Conservation (phyloP, 2,329 filamentous ascomycete species). For the Lomentospora prolificans region DNA sequence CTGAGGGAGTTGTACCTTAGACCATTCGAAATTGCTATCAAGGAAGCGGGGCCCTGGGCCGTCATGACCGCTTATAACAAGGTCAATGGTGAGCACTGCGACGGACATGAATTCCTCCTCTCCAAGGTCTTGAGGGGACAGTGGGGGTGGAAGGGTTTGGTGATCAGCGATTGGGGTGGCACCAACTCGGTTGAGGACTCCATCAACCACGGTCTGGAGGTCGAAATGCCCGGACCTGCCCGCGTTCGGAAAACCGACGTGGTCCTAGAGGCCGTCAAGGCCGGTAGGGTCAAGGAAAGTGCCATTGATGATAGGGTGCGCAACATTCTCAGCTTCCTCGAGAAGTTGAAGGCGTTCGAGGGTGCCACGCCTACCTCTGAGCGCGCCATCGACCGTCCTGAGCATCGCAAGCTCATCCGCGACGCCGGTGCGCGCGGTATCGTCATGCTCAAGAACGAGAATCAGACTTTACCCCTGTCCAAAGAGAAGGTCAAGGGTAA, state of each 20-base stretch:
- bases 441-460: slow-evolving; percentile 57
- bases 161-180: slow-evolving; percentile 29
- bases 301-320: slow-evolving; percentile 21
- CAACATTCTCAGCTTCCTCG: slow-evolving; percentile 19
- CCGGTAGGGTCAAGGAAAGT: slow-evolving; percentile 19
- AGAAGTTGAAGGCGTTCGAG: slow-evolving; percentile 20
- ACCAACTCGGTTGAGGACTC: slow-evolving; percentile 22
- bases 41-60: slow-evolving; percentile 28
- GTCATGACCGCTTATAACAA: slow-evolving; percentile 24
- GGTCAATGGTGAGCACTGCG: slow-evolving; percentile 30
- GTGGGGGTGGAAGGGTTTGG: slow-evolving; percentile 29
- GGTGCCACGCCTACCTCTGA: slow-evolving; percentile 18
- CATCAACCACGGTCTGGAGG: slow-evolving; percentile 21
- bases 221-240: slow-evolving; percentile 28
- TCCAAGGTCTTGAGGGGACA: slow-evolving; percentile 30
- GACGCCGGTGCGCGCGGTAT: slow-evolving; percentile 31
- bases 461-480: slow-evolving; percentile 44
- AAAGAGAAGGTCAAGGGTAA: slow-evolving; percentile 24
- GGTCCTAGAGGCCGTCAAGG: slow-evolving; percentile 21
- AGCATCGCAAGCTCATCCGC: slow-evolving; percentile 19
- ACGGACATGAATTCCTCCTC: slow-evolving; percentile 17
- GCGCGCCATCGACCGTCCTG: slow-evolving; percentile 20
- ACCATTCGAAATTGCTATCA: slow-evolving; percentile 30
- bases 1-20: slow-evolving; percentile 21
- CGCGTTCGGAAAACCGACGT: slow-evolving; percentile 19